Evolutionary conservation across 768 basidiomycete species (phyloP).

Genomic region (Mycena chlorophos): DNA sequence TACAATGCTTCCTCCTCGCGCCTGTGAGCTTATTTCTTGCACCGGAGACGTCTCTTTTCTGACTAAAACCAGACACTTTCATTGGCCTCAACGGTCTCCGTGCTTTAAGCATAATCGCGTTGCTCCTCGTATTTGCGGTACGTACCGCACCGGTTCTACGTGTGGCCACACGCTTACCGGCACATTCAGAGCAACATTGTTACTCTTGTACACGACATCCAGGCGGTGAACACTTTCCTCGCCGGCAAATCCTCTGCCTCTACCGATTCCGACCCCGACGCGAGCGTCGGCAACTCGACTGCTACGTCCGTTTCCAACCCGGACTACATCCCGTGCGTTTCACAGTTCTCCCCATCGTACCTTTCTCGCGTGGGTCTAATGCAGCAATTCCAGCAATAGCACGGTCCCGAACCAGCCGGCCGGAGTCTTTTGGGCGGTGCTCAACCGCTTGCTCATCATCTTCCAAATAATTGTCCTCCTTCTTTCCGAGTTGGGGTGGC

Average conservation of each 20-base stretch:
- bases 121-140: background rate
- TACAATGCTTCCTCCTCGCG: conserved; percentile 46
- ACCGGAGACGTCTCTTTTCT: background rate
- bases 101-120: conserved; percentile 59
- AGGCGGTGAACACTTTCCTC: conserved; percentile 70
- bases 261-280: conserved; percentile 24
- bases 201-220: conserved; percentile 69
- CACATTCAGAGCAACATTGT: conserved; percentile 80
- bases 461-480: conserved; percentile 81
- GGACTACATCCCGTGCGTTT: conserved; percentile 75
- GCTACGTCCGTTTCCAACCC: too few relatives aligned
- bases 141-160: background rate
- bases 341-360: background rate
- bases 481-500: conserved; percentile 83
- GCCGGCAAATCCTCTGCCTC: conserved; percentile 35
- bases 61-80: conserved; percentile 51
- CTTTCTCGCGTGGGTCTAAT: background rate
- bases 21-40: conserved; percentile 40
- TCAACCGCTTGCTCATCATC: conserved; percentile 85
- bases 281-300: too few relatives aligned
- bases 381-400: conserved; percentile 48
- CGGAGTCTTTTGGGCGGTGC: conserved; percentile 84
- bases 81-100: conserved; percentile 81
- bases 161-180: conserved; percentile 63
- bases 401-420: conserved; percentile 85